Base-by-base conservation (phyloP, 2,329 filamentous ascomycete genomes). In the Penicillium occitanis region DNA sequence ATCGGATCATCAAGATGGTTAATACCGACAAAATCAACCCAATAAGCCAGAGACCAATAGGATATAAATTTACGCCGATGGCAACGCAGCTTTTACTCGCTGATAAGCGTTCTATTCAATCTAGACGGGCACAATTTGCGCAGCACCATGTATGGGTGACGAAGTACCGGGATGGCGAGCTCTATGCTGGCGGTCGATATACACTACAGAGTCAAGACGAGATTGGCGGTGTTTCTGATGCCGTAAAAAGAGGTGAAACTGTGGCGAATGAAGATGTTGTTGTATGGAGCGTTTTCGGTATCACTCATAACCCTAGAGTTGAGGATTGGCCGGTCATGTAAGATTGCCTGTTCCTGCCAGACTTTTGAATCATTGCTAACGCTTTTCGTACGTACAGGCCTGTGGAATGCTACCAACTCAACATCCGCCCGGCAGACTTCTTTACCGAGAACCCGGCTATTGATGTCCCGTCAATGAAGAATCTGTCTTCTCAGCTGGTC, bases 51-150 rank as follows among this genome's bases (percentile, higher is more conserved):
- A 80, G 81, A 6, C 78, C 83, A 0, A 83, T 87, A 1, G 83
- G 78, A 0, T 88, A 87, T 73, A 88, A 87, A 70, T 82, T 88
- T 67, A 79, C 80, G 62, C 80, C 82, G 0, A 80, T 84, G 6
- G 82, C 84, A 0, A 88, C 86, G 69, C 86, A 88, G 71, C 81
- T 82, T 51, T 79, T 88, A 30, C 76, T 88, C 13, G 85, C 86
- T 0, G 81, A 87, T 67, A 75, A 82, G 3, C 77, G 81, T 6
- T 83, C 80, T n/a, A 83, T 81, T 71, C 82, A 86, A 67, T 77
- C 78, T 50, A 79, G 79, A 66, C 79, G 84, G 4, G 84, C 84
- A 3, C 84, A 85, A 70, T 86, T 86, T 71, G 83, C 81, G 0
- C 82, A 85, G 66, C 84, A 85, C 68, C 82, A 85, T 30, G 78